Evolutionary conservation across 208 protist species (phyloP).

Genomic region (Trypanosoma cruzi): DNA sequence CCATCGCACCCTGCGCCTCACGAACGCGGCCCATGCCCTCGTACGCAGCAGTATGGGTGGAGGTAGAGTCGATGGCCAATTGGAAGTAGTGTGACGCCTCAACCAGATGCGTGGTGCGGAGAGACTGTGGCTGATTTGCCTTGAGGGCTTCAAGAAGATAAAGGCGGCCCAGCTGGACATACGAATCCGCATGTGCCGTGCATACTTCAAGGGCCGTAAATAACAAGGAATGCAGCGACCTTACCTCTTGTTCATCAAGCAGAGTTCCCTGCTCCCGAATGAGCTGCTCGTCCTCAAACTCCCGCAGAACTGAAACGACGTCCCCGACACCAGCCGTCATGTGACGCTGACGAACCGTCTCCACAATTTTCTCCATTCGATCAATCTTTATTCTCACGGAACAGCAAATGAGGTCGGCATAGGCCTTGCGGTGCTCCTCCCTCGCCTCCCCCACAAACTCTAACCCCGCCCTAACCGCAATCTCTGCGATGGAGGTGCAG

Average conservation of each 20-base stretch:
- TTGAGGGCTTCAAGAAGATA: constrained; percentile 52
- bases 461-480: constrained; percentile 50
- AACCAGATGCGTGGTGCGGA: constrained; percentile 42
- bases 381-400: constrained; percentile 34
- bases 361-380: constrained; percentile 14
- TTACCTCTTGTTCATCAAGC: constrained; percentile 18
- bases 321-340: background rate
- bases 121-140: constrained; percentile 30
- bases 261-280: constrained; percentile 23
- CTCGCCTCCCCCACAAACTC: constrained; percentile 32
- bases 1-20: constrained; percentile 57
- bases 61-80: constrained; percentile 41
- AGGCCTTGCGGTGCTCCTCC: constrained; percentile 32
- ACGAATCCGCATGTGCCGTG: constrained; percentile 51
- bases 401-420: constrained; percentile 60
- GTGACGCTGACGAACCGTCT: background rate
- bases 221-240: constrained; percentile 39
- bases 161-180: constrained; percentile 52
- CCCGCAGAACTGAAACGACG: constrained; percentile 21
- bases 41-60: constrained; percentile 42
- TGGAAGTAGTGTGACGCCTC: constrained; percentile 60
- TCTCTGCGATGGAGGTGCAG: constrained; percentile 43
- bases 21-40: constrained; percentile 60
- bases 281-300: constrained; percentile 14
- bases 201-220: constrained; percentile 43